Evolutionary conservation across 1,284 basidiomycete species (phyloP).

Genomic region (Earliella scabrosa): DNA sequence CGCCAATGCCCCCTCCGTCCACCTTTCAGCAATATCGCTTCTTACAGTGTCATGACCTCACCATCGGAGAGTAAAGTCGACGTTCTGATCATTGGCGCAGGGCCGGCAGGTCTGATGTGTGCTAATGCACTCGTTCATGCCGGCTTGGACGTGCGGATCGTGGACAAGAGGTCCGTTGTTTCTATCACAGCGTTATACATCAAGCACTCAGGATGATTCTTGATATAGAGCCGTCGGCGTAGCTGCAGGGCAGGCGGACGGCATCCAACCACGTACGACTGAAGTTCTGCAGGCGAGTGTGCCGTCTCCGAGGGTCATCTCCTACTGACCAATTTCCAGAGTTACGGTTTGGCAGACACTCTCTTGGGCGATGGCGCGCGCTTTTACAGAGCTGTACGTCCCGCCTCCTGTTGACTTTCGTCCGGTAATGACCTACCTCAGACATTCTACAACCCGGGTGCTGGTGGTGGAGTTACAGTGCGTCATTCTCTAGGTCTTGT

Average conservation of each 20-base stretch:
- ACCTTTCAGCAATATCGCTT: no score
- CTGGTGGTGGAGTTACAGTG: slow-evolving; percentile 66
- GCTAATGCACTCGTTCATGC: slow-evolving; percentile 64
- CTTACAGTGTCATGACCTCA: no score
- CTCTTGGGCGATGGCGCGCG: slow-evolving; percentile 67
- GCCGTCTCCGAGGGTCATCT: no score
- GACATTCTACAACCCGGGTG: slow-evolving; percentile 75
- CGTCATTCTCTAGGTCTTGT: slow-evolving; percentile 1
- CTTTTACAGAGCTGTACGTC: slow-evolving; percentile 66
- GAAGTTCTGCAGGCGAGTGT: slow-evolving; percentile 70
- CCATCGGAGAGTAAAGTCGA: slow-evolving; percentile 43
- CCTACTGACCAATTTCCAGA: slow-evolving; percentile 42
- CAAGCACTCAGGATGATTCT: no score
- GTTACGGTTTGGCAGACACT: slow-evolving; percentile 72
- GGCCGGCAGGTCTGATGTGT: slow-evolving; percentile 66
- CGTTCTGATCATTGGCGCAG: slow-evolving; percentile 60
- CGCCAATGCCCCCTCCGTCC: no score
- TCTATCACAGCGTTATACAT: no score
- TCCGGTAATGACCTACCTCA: slow-evolving; percentile 29
- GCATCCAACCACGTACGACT: slow-evolving; percentile 77
- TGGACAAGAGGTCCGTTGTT: slow-evolving; percentile 69
- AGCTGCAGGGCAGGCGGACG: slow-evolving; percentile 77
- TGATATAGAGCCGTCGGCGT: slow-evolving; percentile 56
- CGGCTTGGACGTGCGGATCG: slow-evolving; percentile 63
- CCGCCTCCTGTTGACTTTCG: neutral